Evolutionary conservation across 2,329 filamentous ascomycete species (phyloP).

Genomic region (Verticillium longisporum): DNA sequence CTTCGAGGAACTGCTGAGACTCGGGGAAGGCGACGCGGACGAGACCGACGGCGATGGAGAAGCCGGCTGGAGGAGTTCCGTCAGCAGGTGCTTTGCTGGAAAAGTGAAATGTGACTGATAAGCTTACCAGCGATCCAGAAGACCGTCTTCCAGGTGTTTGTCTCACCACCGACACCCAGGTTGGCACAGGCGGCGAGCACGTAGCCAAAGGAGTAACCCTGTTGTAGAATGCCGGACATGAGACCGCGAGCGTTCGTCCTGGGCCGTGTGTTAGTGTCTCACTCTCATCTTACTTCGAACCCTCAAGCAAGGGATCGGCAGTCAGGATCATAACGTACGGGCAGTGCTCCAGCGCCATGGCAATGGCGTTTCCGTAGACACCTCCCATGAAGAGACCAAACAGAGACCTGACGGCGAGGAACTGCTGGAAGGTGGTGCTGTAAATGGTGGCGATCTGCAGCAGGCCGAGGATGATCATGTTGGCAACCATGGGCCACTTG

Average conservation of each 20-base stretch:
- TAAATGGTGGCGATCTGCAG: slow-evolving; percentile 74
- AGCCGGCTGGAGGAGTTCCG: slow-evolving; percentile 35
- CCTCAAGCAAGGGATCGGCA: background rate
- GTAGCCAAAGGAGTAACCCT: slow-evolving; percentile 76
- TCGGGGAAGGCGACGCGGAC: slow-evolving; percentile 65
- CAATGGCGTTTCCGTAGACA: slow-evolving; percentile 71
- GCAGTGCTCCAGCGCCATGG: slow-evolving; percentile 70
- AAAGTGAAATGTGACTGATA: slow-evolving; percentile 5
- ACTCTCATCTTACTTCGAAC: slow-evolving; percentile 2
- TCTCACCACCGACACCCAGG: slow-evolving; percentile 59
- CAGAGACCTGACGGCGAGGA: slow-evolving; percentile 65
- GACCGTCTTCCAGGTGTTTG: slow-evolving; percentile 65
- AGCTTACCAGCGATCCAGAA: slow-evolving; percentile 59
- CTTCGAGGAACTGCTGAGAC: slow-evolving; percentile 67
- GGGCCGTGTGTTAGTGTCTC: slow-evolving; percentile 3
- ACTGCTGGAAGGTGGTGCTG: slow-evolving; percentile 62
- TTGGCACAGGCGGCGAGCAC: slow-evolving; percentile 71
- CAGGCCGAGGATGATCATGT: slow-evolving; percentile 65
- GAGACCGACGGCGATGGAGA: slow-evolving; percentile 63
- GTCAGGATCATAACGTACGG: slow-evolving; percentile 36
- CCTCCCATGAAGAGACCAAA: slow-evolving; percentile 79
- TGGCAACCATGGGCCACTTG: slow-evolving; percentile 78
- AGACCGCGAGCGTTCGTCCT: slow-evolving; percentile 63
- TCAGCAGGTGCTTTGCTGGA: slow-evolving; percentile 1
- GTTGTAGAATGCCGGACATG: slow-evolving; percentile 76